Evolutionary conservation across 495 filamentous ascomycete genomes (phyloP), one percentile per base, ranked within the genome.

Genomic region (Annulohypoxylon stygium): DNA sequence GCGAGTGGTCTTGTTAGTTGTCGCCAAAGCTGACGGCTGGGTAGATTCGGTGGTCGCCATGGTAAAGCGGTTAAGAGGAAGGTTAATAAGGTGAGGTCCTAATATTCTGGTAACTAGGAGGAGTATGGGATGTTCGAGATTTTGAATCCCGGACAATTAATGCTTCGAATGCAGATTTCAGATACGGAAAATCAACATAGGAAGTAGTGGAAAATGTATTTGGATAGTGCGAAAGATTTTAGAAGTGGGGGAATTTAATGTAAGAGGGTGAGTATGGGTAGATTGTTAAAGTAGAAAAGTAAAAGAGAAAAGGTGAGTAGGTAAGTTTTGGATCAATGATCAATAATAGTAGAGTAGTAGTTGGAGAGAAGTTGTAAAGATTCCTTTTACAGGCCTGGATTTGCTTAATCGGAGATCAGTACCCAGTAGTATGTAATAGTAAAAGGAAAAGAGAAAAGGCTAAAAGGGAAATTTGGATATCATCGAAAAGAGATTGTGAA

Each of bases 41-140:
- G 30, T 50, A 58, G 75, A 57, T 10, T 77, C 77, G 61, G 53
- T 25, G 45, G 72, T 61, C 18, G 70, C 70, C 77, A 79, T 79
- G 8, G 7, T 11, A 62, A 65, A 67, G 6, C 26, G 54, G 54
- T 48, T 5, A 47, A 3, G 45, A 1, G 14, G 30, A 30, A 30
- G 30, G 30, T 4, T 30, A 30, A 6, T 30, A 30, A 30, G 30
- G 30, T 30, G 30, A 30, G 30, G 5, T 30, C 5, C 30, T 11
- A 23, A 16, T 10, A 45, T 12, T 8, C n/a, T 30, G 8, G 33
- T 54, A 33, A 9, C 8, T 18, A 30, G 5, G 30, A 20, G 33
- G 11, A 26, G 16, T 54, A 26, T 53, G 37, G 18, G n/a, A 54
- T 53, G 16, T 39, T 54, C 8, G 14, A 26, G 18, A 37, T 25